Percentiles rank a stretch among this genome's conserved stretches.
Conservation (phyloP, 179 eudicot genomes). For the Monotropa hypopitys region DNA sequence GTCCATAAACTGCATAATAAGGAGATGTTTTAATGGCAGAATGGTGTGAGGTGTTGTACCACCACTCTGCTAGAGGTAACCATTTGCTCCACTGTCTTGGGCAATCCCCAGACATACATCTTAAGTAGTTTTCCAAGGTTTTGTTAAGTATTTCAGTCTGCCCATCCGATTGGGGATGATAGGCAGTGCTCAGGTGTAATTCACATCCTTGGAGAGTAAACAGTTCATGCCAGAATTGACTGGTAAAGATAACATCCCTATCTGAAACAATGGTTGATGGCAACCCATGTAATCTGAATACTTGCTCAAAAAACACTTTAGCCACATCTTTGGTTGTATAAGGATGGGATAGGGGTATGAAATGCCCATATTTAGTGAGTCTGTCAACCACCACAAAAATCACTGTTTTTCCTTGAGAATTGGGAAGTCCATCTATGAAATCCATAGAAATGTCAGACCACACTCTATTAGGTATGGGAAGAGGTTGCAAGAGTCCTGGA, state of each 20-base stretch:
- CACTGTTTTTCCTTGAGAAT: neutral
- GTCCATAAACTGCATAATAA: neutral
- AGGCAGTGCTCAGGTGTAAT: neutral
- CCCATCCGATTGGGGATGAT: conserved; percentile 2
- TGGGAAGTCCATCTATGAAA: neutral
- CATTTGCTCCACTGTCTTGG: neutral
- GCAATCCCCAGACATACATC: neutral
- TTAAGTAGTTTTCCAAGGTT: neutral
- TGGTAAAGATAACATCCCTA: neutral
- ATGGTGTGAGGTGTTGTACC: neutral
- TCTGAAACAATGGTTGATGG: neutral
- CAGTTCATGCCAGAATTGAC: neutral
- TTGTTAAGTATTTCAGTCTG: neutral
- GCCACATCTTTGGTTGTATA: neutral
- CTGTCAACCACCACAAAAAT: neutral
- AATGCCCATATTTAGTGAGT: neutral
- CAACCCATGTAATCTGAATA: neutral
- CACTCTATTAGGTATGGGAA: neutral
- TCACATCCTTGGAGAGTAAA: neutral
- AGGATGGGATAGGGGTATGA: neutral
- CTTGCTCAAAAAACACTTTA: neutral
- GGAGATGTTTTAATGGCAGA: neutral
- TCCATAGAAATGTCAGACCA: neutral
- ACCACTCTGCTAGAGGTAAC: neutral
- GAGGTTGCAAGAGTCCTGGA: neutral